Conservation (phyloP, 257 asterid genomes). For the Henckelia pumila region DNA sequence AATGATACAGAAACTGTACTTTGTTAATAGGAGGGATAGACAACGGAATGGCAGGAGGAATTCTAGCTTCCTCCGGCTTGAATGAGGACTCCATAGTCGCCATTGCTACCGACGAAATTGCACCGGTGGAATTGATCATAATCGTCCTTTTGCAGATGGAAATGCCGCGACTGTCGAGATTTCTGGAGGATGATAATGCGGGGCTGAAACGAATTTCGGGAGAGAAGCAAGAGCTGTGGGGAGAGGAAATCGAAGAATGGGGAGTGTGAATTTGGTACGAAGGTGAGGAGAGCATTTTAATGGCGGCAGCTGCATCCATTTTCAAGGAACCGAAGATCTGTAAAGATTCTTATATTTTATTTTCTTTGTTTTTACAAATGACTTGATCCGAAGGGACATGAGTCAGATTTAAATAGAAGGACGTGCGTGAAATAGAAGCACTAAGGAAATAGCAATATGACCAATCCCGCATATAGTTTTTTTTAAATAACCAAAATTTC, state of each 20-base stretch:
- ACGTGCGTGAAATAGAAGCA: too few species aligned
- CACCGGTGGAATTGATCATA: constrained; percentile 19
- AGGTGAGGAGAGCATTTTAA: constrained; percentile 32
- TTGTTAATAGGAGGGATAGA: constrained; percentile 61
- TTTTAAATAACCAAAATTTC: too few species aligned
- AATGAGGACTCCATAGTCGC: constrained; percentile 37
- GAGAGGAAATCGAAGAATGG: constrained; percentile 25
- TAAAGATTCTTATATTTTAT: neutral
- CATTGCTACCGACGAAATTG: constrained; percentile 29
- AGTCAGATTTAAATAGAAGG: too few species aligned
- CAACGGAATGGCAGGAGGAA: constrained; percentile 58
- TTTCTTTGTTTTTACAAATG: too few species aligned
- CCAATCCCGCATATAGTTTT: too few species aligned
- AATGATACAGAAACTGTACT: constrained; percentile 28
- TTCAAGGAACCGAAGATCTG: neutral
- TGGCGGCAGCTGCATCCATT: constrained; percentile 27
- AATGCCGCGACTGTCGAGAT: constrained; percentile 13
- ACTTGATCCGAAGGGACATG: too few species aligned
- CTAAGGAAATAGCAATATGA: too few species aligned
- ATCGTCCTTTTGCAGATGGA: constrained; percentile 7
- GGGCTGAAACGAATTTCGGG: constrained; percentile 14
- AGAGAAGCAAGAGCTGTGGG: constrained; percentile 3
- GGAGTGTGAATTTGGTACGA: constrained; percentile 27
- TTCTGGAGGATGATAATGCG: constrained; percentile 14
- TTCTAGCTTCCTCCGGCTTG: constrained; percentile 72